These are phyloP conservation scores for Arthrocladium fulminans DNA, from an alignment of 2,329 filamentous ascomycete genomes.

Conservation along the genomic window DNA sequence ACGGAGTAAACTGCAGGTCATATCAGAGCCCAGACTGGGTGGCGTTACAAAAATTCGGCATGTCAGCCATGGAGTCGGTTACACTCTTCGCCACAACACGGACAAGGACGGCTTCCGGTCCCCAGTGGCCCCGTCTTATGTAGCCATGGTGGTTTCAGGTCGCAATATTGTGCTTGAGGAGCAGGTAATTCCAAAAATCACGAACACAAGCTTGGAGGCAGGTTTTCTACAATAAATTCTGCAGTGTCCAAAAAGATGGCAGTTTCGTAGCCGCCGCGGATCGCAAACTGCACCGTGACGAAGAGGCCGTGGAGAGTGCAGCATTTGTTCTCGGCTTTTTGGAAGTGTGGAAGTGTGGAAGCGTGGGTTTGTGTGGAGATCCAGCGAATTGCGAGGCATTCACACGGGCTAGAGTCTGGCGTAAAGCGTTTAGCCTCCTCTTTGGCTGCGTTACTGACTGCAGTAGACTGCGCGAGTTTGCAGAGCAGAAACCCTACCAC, in stretches of 20 bases:
- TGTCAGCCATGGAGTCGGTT: neutral
- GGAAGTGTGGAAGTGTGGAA: conserved; percentile 1
- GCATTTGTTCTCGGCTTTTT: neutral
- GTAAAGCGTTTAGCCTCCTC: neutral
- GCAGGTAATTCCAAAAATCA: neutral
- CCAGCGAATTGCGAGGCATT: conserved; percentile 4
- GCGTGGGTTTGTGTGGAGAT: neutral
- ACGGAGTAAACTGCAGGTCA: conserved; percentile 2
- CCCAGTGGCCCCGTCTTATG: neutral
- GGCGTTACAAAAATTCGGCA: neutral
- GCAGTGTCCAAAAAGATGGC: too few species aligned
- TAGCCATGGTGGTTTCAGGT: neutral
- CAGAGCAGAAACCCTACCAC: neutral
- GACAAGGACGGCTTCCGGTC: neutral
- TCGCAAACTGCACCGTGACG: neutral
- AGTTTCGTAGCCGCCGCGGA: neutral
- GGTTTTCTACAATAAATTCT: too few species aligned
- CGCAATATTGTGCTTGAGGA: neutral
- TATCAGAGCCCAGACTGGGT: conserved; percentile 2
- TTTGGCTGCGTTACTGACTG: conserved; percentile 2
- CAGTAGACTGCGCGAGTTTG: neutral
- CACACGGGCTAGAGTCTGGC: neutral
- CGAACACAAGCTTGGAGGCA: too few species aligned
- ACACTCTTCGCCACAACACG: neutral
- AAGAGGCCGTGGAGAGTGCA: neutral